Base-by-base conservation (phyloP, 768 basidiomycete species). In the Tricholoma sp. region DNA sequence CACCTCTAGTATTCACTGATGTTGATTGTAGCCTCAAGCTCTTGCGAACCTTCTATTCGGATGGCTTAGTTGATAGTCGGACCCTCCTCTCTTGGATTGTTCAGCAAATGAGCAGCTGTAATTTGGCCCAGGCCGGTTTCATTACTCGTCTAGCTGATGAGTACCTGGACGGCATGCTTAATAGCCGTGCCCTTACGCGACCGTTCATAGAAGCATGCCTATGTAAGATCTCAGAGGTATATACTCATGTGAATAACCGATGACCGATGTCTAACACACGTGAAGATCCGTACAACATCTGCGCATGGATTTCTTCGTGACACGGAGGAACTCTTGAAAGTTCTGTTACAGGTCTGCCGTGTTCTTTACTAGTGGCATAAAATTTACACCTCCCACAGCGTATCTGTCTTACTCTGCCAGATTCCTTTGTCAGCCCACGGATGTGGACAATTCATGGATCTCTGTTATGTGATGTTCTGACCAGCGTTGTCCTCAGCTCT, bases 51-150 rank as follows among this genome's bases (percentile, higher is more conserved):
- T 91, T 91, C 68, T 92, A 91, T 66, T 75, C 81, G 0, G 91
- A 94, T 66, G 87, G 89, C 24, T 76, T 94, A 13, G 86, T 94
- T 12, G 91, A 94, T 61, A 84, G 84, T 61, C 79, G 79, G 37
- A 85, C 88, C 0, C 91, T 92, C 68, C 77, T 93, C 6, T 71
- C 77, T 12, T 93, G 91, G 91, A 74, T 93, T 24, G 85, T 89
- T 17, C 83, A 88, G 56, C 89, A 91, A 65, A 84, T 89, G 81
- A 65, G 68, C n/a, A 76, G 74, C 3, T 91, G 86, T 64, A 93
- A 92, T 66, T 79, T 92, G 28, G 90, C 91, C 2, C 91, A 94
- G 71, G 81, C 83, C 12, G 86, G 85, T 3, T 92, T 94, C 65
- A 71, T 92, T 11, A 81, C 80, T 28, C 80, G 86, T 50, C 72